Percentiles rank a stretch among this genome's conserved stretches.
These are phyloP conservation scores for Saccharomycopsis microspora DNA, from an alignment of 805 yeast genomes.

Conservation along the genomic window DNA sequence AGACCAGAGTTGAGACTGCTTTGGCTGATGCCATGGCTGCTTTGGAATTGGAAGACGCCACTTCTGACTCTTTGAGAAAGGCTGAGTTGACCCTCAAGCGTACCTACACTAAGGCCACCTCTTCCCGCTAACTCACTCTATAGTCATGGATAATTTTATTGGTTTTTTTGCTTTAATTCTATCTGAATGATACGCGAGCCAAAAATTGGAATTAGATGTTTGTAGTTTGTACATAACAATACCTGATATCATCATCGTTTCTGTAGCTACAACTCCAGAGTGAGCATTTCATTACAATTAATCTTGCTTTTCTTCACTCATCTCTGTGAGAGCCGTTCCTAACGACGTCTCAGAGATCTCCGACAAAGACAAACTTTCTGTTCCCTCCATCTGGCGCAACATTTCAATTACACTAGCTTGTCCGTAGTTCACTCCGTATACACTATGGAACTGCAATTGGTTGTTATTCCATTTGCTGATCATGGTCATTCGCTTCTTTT, in stretches of 20 bases:
- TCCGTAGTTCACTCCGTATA: constrained; percentile 54
- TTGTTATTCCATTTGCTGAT: constrained; percentile 45
- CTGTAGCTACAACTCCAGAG: too few species aligned
- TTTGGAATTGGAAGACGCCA: constrained; percentile 89
- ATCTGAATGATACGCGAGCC: background rate
- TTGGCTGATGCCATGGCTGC: constrained; percentile 97
- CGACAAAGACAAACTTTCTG: background rate
- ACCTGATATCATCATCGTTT: too few species aligned
- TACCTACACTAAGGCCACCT: constrained; percentile 98
- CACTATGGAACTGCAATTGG: constrained; percentile 29
- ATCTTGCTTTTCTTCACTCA: background rate
- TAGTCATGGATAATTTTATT: constrained; percentile 1
- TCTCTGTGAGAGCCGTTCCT: background rate
- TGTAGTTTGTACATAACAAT: too few species aligned
- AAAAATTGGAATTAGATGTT: too few species aligned
- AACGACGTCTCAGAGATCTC: background rate
- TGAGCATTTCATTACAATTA: background rate
- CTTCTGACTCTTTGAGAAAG: constrained; percentile 97
- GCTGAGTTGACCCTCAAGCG: constrained; percentile 99
- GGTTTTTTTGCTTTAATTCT: background rate
- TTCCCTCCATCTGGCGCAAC: constrained; percentile 39
- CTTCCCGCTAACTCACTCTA: constrained; percentile 65
- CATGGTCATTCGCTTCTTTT: constrained; percentile 64
- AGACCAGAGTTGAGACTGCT: constrained; percentile 96
- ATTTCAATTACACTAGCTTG: constrained; percentile 50